Evolutionary conservation across 805 yeast genomes (phyloP).

Genomic region (Lachancea dasiensis): DNA sequence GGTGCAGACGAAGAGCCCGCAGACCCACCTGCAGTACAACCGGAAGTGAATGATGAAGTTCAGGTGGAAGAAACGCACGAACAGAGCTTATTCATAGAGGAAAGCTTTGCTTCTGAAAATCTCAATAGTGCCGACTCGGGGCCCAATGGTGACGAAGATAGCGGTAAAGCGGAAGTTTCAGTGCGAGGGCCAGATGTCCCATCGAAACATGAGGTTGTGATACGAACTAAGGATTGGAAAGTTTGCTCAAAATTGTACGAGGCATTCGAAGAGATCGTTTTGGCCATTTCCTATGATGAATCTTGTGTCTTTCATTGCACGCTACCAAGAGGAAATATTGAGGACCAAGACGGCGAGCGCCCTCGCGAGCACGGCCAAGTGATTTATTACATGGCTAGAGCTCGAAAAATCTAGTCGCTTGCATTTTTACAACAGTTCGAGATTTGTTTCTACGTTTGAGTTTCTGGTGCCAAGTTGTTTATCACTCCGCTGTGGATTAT

Average conservation of each 20-base stretch:
- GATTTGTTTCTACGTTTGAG: not conserved
- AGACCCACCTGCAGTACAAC: not conserved
- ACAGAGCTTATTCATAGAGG: slow-evolving; percentile 3
- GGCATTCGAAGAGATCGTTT: slow-evolving; percentile 52
- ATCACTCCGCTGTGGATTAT: too few relatives aligned
- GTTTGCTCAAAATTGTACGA: slow-evolving; percentile 56
- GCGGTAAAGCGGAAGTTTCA: too few relatives aligned
- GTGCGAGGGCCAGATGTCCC: too few relatives aligned
- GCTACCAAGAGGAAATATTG: slow-evolving; percentile 43
- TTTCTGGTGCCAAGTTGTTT: not conserved
- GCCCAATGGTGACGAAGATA: too few relatives aligned
- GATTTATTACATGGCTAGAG: slow-evolving; percentile 47
- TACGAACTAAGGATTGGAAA: slow-evolving; percentile 62
- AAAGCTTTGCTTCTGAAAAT: slow-evolving; percentile 10
- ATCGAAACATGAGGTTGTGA: slow-evolving; percentile 38
- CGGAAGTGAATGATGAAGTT: not conserved
- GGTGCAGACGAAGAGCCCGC: slow-evolving; percentile 5
- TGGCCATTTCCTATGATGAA: slow-evolving; percentile 51
- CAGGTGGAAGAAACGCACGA: slow-evolving; percentile 1
- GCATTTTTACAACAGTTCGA: too few relatives aligned
- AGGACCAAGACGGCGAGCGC: slow-evolving; percentile 15
- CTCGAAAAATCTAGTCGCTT: slow-evolving; percentile 19
- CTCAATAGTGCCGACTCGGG: not conserved
- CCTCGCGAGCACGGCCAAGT: slow-evolving; percentile 54
- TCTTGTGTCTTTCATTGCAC: slow-evolving; percentile 62